These are phyloP conservation scores for Pelargonium myrrhifolium DNA, from an alignment of 441 rosid species.

Conservation along the genomic window DNA sequence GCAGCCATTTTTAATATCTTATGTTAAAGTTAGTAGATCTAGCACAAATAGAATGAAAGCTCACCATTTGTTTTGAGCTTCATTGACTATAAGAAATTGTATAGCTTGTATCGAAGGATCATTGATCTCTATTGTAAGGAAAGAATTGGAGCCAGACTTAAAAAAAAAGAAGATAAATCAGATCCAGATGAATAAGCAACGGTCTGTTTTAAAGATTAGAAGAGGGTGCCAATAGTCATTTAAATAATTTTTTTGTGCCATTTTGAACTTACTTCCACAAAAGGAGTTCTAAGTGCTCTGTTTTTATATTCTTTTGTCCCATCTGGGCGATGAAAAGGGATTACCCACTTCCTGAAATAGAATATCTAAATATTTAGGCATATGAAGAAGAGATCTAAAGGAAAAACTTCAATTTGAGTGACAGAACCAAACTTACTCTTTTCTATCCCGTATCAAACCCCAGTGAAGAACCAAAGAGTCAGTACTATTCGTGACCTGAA, in stretches of 20 bases:
- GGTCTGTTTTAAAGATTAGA: constrained; percentile 8
- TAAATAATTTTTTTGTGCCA: constrained; percentile 1
- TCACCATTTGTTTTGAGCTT: constrained; percentile 78
- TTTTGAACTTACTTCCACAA: constrained; percentile 49
- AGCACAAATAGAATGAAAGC: constrained; percentile 19
- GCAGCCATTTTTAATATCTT: constrained; percentile 6
- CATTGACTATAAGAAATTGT: constrained; percentile 87
- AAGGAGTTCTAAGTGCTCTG: constrained; percentile 88
- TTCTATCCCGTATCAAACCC: constrained; percentile 70
- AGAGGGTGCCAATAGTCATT: neutral
- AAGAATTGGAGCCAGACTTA: constrained; percentile 61
- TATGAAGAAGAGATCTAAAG: neutral
- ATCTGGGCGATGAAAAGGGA: constrained; percentile 68
- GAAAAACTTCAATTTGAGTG: neutral
- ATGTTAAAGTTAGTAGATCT: constrained; percentile 12
- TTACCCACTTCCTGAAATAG: constrained; percentile 66
- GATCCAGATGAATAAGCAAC: constrained; percentile 14
- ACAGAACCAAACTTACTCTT: constrained; percentile 45
- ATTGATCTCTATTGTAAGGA: constrained; percentile 67
- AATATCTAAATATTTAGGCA: constrained; percentile 3
- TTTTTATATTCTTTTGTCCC: constrained; percentile 79
- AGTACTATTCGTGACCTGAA: constrained; percentile 48
- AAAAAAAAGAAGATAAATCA: constrained; percentile 16
- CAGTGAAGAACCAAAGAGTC: constrained; percentile 81
- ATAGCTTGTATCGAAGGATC: constrained; percentile 73